A percentile compares a stretch with the other conserved stretches of the same genome.
These are phyloP conservation scores for Gnaphalium uliginosum DNA, from an alignment of 129 eudicot genomes.

Conservation along the genomic window DNA sequence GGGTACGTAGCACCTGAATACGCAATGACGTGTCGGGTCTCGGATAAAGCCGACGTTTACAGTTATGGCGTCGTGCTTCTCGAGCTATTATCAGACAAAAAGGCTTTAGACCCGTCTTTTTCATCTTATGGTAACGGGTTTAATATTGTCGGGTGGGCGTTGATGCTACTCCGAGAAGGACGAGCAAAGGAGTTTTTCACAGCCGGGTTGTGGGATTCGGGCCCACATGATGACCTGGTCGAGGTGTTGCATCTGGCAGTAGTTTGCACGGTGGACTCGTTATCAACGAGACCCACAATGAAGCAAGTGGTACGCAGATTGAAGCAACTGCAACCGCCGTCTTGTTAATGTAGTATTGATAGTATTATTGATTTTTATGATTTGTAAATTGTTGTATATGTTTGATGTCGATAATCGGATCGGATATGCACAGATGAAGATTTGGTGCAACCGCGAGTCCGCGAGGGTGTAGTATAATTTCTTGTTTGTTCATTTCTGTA, in stretches of 20 bases:
- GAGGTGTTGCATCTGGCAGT: conserved; percentile 77
- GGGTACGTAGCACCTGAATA: conserved; percentile 93
- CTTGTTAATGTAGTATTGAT: conserved; percentile 39
- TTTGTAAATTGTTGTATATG: conserved; percentile 28
- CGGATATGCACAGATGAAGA: conserved; percentile 19
- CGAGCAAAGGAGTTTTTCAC: conserved; percentile 86
- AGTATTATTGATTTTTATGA: conserved; percentile 5
- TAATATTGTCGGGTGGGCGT: conserved; percentile 82
- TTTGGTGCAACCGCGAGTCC: conserved; percentile 19
- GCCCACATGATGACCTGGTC: conserved; percentile 87
- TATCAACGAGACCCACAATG: conserved; percentile 80
- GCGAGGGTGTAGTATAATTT: neutral
- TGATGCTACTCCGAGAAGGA: conserved; percentile 69
- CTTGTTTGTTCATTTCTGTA: neutral
- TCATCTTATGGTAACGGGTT: conserved; percentile 77
- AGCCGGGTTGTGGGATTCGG: conserved; percentile 73
- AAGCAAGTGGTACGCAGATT: conserved; percentile 77
- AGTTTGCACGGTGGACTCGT: conserved; percentile 72
- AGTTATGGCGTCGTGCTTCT: conserved; percentile 85
- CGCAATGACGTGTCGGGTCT: conserved; percentile 92
- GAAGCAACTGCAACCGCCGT: conserved; percentile 79
- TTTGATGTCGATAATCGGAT: conserved; percentile 5
- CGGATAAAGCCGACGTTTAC: conserved; percentile 89
- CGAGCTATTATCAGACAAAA: conserved; percentile 81
- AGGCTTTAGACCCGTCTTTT: conserved; percentile 81